Conservation (phyloP, 1,284 basidiomycete species). For the Pulchroboletus neoregius region DNA sequence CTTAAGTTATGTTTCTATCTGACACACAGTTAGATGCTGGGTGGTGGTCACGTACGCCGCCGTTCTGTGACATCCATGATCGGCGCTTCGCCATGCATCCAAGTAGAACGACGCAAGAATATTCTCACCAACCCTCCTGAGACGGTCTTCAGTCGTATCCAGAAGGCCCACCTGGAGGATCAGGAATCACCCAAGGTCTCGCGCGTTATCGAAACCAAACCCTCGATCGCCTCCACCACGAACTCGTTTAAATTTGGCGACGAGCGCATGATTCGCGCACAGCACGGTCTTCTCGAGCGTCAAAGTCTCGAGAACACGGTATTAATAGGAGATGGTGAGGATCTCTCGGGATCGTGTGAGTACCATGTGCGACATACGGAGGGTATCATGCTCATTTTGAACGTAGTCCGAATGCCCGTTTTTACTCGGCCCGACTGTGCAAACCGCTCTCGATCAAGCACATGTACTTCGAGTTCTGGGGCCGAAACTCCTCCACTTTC, state of each 20-base stretch:
- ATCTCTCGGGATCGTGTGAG: conserved; percentile 52
- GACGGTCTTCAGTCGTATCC: conserved; percentile 28
- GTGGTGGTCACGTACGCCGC: conserved; percentile 67
- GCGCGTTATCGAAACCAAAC: conserved; percentile 47
- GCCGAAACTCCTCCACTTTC: conserved; percentile 69
- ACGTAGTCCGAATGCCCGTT: conserved; percentile 45
- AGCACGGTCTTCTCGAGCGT: conserved; percentile 57
- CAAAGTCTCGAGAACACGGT: conserved; percentile 63
- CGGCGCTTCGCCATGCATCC: conserved; percentile 67
- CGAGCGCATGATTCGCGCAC: conserved; percentile 62
- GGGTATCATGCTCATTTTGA: conserved; percentile 6
- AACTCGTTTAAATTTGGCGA: conserved; percentile 57
- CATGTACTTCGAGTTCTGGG: conserved; percentile 55
- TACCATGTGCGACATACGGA: conserved; percentile 8
- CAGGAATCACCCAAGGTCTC: conserved; percentile 38
- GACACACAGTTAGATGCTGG: conserved; percentile 59
- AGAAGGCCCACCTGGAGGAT: conserved; percentile 28
- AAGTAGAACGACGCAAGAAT: conserved; percentile 59
- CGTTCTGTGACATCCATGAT: conserved; percentile 61
- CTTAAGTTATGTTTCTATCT: conserved; percentile 4
- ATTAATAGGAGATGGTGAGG: conserved; percentile 62
- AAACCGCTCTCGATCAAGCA: conserved; percentile 62
- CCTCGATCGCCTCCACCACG: conserved; percentile 58
- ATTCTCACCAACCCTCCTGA: conserved; percentile 35
- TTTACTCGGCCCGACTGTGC: conserved; percentile 55